Conservation (phyloP, 805 yeast species). For the Komagataella populi region DNA sequence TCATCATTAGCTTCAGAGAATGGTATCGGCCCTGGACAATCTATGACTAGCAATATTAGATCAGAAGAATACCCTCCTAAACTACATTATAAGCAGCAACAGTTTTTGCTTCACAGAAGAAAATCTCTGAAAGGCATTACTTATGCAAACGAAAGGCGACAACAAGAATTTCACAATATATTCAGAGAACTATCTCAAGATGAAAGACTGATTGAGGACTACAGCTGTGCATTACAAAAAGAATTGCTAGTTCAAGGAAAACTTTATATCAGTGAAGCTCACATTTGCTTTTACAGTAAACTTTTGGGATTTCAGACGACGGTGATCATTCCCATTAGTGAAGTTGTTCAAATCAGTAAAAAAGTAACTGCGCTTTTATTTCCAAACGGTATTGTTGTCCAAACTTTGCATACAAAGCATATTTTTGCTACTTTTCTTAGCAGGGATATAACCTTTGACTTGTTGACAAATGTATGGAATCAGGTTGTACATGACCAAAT, state of each 20-base stretch:
- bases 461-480: constrained; percentile 53
- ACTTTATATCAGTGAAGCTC: constrained; percentile 40
- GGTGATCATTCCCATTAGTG: constrained; percentile 40
- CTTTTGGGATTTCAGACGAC: constrained; percentile 57
- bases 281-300: constrained; percentile 51
- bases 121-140: background rate
- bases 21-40: background rate
- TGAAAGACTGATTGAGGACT: constrained; percentile 48
- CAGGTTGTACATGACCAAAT: constrained; percentile 17
- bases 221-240: constrained; percentile 49
- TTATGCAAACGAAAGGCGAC: constrained; percentile 33
- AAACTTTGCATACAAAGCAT: constrained; percentile 48
- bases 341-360: constrained; percentile 51
- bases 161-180: constrained; percentile 44
- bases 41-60: background rate
- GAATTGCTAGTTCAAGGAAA: constrained; percentile 61
- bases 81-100: background rate
- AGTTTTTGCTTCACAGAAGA: background rate
- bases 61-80: background rate
- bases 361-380: constrained; percentile 53
- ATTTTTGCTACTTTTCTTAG: constrained; percentile 53
- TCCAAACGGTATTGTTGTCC: constrained; percentile 54
- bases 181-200: constrained; percentile 36
- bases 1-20: background rate
- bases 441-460: constrained; percentile 38